A percentile compares a stretch with the other conserved stretches of the same genome.
These are phyloP conservation scores for Stephanodiscus triporus DNA, from an alignment of 108 stramenopile species.

Conservation along the genomic window DNA sequence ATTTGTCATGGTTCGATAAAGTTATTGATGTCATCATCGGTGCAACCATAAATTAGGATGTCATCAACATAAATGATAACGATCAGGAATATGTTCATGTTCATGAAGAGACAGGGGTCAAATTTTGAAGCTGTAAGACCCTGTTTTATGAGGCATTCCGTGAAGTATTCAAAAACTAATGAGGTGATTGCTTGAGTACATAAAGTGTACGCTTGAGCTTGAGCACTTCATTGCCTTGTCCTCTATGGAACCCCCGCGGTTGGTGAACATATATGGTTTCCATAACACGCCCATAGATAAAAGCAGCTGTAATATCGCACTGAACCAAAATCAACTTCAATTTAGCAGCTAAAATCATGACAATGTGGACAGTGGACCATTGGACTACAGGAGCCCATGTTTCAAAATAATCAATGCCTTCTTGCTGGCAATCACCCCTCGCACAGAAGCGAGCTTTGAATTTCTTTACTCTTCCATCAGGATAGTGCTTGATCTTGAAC, in stretches of 20 bases:
- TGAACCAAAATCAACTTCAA: background rate
- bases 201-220: background rate
- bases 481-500: too few relatives aligned
- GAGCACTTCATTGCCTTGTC: too few relatives aligned
- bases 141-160: background rate
- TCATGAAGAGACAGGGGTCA: background rate
- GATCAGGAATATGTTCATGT: background rate
- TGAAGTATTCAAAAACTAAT: too few relatives aligned
- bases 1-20: background rate
- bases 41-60: background rate
- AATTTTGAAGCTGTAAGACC: background rate
- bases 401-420: slow-evolving; percentile 31
- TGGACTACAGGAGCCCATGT: slow-evolving; percentile 58
- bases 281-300: slow-evolving; percentile 45
- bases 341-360: slow-evolving; percentile 23
- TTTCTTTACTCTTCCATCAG: too few relatives aligned
- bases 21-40: background rate
- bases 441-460: slow-evolving; percentile 52
- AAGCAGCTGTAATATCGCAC: too few relatives aligned
- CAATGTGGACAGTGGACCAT: slow-evolving; percentile 43
- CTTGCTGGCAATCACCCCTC: slow-evolving; percentile 39
- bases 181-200: background rate
- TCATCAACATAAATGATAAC: too few relatives aligned
- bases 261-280: slow-evolving; percentile 46
- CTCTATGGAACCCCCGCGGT: slow-evolving; percentile 24